Conservation (phyloP, 306 rosid species). For the Cicer judaicum region DNA sequence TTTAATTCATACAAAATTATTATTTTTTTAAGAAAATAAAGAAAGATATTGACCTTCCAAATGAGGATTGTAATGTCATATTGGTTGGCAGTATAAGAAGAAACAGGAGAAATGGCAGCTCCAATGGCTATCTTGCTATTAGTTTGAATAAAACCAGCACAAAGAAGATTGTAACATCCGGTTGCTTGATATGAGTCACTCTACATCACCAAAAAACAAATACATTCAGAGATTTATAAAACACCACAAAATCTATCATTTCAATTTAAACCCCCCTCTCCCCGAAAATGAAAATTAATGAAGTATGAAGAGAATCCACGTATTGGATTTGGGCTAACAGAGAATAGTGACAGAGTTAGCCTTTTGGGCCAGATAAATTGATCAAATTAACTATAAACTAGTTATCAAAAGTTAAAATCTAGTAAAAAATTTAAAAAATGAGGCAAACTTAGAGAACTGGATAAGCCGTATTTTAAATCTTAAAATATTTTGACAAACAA, state of each 20-base stretch:
- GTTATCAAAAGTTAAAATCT: no score
- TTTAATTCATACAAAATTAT: neutral
- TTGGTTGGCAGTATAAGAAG: conserved; percentile 64
- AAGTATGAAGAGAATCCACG: neutral
- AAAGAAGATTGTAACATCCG: conserved; percentile 90
- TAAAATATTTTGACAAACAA: no score
- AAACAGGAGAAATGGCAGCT: conserved; percentile 88
- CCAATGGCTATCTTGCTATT: conserved; percentile 83
- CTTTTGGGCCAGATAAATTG: neutral
- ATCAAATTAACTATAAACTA: no score
- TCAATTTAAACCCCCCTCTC: neutral
- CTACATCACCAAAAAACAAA: conserved; percentile 46
- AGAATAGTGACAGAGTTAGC: neutral
- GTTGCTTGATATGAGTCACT: conserved; percentile 81
- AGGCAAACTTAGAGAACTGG: no score
- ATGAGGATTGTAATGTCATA: conserved; percentile 79
- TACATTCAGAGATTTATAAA: neutral
- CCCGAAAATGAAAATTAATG: neutral
- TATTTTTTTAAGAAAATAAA: neutral
- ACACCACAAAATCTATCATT: neutral
- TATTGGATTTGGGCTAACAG: neutral
- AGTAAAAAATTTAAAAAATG: no score
- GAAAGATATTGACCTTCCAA: conserved; percentile 71
- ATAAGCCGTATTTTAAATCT: no score
- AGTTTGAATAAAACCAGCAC: conserved; percentile 88